Percentiles rank a stretch among this genome's conserved stretches.
Conservation (phyloP, 2,329 filamentous ascomycete species). For the Monilinia polystroma region DNA sequence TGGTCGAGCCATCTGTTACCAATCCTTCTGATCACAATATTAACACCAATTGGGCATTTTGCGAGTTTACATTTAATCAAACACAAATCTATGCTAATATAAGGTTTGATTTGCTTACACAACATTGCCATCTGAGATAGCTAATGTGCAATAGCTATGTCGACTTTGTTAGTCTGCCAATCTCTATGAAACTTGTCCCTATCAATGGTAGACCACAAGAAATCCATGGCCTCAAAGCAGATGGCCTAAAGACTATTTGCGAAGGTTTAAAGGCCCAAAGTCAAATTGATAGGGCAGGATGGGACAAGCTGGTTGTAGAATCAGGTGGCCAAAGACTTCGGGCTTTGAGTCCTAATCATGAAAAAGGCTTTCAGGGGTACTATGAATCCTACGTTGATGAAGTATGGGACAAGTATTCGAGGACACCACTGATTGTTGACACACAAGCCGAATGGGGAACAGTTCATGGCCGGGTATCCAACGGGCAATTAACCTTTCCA, state of each 20-base stretch:
- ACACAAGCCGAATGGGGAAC: constrained; percentile 60
- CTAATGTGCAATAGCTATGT: constrained; percentile 54
- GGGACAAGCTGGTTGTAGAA: constrained; percentile 54
- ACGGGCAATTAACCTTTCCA: constrained; percentile 40
- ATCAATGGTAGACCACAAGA: constrained; percentile 47
- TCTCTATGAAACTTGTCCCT: constrained; percentile 53
- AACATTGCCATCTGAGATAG: not conserved
- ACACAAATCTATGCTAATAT: constrained; percentile 66
- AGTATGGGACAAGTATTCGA: constrained; percentile 45
- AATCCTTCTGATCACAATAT: constrained; percentile 65
- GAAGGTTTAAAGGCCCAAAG: constrained; percentile 56
- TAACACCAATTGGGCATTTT: constrained; percentile 62
- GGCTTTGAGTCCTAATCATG: constrained; percentile 46
- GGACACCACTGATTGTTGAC: constrained; percentile 54
- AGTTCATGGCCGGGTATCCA: constrained; percentile 49
- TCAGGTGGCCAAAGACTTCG: constrained; percentile 41
- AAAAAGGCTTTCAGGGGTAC: constrained; percentile 43
- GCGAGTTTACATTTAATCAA: constrained; percentile 66
- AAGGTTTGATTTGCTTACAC: constrained; percentile 7
- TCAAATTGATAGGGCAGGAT: constrained; percentile 54
- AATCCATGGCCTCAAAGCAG: constrained; percentile 54
- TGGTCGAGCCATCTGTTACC: constrained; percentile 72
- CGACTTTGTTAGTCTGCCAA: constrained; percentile 70
- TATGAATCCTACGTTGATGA: constrained; percentile 48
- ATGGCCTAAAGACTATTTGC: constrained; percentile 58